Conservation (phyloP, 805 yeast genomes). For the Candida tammaniensis region DNA sequence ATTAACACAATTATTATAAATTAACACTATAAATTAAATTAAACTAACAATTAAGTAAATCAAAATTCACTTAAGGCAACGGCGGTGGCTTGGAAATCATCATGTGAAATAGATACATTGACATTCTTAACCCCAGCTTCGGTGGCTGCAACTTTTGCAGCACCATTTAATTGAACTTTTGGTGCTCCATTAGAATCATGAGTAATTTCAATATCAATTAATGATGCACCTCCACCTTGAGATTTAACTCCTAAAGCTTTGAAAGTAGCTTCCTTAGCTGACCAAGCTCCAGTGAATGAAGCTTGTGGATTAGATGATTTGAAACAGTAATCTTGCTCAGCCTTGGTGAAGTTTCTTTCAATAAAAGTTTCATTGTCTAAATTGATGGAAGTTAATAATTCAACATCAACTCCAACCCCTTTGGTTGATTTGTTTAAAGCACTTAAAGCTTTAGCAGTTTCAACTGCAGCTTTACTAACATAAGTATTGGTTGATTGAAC, state of each 20-base stretch:
- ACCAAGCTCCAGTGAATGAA: conserved; percentile 97
- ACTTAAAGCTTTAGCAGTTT: conserved; percentile 63
- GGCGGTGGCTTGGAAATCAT: conserved; percentile 95
- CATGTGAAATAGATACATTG: conserved; percentile 91
- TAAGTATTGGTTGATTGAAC: conserved; percentile 47
- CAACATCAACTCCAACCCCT: conserved; percentile 97
- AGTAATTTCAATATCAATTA: conserved; percentile 84
- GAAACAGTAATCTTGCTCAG: conserved; percentile 76
- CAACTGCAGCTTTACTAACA: conserved; percentile 46
- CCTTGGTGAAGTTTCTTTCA: conserved; percentile 84
- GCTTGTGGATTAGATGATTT: conserved; percentile 77
- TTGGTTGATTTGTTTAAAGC: conserved; percentile 55
- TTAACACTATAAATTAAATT: background rate
- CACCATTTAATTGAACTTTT: conserved; percentile 69
- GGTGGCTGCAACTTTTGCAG: conserved; percentile 71
- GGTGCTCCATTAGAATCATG: conserved; percentile 81
- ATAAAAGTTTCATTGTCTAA: conserved; percentile 86
- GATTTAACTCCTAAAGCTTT: conserved; percentile 87
- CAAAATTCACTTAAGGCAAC: conserved; percentile 76
- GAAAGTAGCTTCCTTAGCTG: conserved; percentile 99
- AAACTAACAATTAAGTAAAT: conserved; percentile 2
- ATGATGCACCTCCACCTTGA: conserved; percentile 92
- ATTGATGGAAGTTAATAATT: conserved; percentile 77
- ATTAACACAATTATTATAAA: background rate
- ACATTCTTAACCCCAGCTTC: conserved; percentile 66